A percentile compares a stretch with the other conserved stretches of the same genome.
Conservation (phyloP, 768 basidiomycete species). For the Gymnopilus junonius region DNA sequence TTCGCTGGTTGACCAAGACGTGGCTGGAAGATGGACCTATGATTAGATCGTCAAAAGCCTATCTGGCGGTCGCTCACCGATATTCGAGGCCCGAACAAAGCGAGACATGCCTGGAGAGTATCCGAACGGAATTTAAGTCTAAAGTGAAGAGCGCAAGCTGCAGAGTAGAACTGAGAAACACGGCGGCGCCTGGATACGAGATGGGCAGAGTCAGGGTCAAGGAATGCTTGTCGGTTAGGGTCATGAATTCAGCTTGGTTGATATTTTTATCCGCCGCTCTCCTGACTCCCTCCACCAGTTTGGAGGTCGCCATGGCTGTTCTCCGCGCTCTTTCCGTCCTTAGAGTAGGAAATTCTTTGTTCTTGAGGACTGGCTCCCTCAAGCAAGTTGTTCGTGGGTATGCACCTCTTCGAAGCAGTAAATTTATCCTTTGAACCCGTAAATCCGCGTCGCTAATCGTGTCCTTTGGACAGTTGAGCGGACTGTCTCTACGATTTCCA, state of each 20-base stretch:
- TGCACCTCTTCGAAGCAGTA: constrained; percentile 26
- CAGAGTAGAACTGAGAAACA: not conserved
- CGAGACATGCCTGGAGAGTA: constrained; percentile 63
- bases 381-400: constrained; percentile 19
- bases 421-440: not conserved
- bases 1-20: constrained; percentile 90
- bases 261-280: not conserved
- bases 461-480: constrained; percentile 43
- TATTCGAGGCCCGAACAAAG: constrained; percentile 86
- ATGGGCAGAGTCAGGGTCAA: constrained; percentile 11
- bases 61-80: constrained; percentile 51
- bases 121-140: not conserved
- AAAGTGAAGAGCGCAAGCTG: not conserved
- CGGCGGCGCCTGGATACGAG: constrained; percentile 5
- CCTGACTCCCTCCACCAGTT: not conserved
- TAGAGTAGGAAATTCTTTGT: constrained; percentile 7
- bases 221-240: constrained; percentile 23
- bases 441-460: not conserved
- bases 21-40: constrained; percentile 54
- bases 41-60: constrained; percentile 18
- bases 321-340: constrained; percentile 15
- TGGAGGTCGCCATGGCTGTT: constrained; percentile 22
- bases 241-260: constrained; percentile 10
- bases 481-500: constrained; percentile 92
- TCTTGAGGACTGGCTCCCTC: not conserved